Percentiles rank a stretch among this genome's conserved stretches.
phyloP scores from a whole-genome alignment of 805 yeast genomes.

The Yamadazyma scolyti region DNA sequence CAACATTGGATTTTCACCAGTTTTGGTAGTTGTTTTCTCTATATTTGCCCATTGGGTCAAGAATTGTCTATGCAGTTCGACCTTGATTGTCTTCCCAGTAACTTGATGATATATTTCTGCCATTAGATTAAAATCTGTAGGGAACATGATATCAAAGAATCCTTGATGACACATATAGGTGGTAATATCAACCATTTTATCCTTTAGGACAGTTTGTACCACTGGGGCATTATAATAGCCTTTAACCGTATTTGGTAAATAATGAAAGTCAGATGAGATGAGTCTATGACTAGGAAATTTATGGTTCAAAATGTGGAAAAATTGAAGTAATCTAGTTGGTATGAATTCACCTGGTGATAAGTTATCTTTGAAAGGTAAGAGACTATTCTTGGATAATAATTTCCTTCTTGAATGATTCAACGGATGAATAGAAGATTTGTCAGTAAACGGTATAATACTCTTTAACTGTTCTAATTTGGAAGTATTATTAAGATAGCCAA shows the following conservation, averaged over 20 bases:
- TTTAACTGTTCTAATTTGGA: constrained; percentile 24
- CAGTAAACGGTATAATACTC: constrained; percentile 24
- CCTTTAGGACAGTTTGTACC: constrained; percentile 70
- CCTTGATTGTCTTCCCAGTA: constrained; percentile 55
- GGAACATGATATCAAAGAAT: constrained; percentile 80
- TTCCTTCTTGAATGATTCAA: constrained; percentile 45
- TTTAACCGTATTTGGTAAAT: constrained; percentile 40
- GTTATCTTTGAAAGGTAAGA: constrained; percentile 65
- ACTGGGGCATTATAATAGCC: constrained; percentile 72
- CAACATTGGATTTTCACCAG: constrained; percentile 83
- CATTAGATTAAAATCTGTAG: constrained; percentile 68
- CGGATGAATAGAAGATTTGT: constrained; percentile 51
- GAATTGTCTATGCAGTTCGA: constrained; percentile 60
- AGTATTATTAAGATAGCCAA: constrained; percentile 3
- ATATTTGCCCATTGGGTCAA: constrained; percentile 68
- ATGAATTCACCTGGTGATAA: constrained; percentile 72
- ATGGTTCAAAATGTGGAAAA: constrained; percentile 58
- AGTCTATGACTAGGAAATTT: constrained; percentile 74
- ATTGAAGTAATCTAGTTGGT: constrained; percentile 70
- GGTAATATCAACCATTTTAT: constrained; percentile 63
- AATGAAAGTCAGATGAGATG: constrained; percentile 66
- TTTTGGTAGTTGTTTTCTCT: constrained; percentile 61
- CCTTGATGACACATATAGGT: constrained; percentile 86
- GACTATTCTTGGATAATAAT: constrained; percentile 42
- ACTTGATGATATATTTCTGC: constrained; percentile 60